A percentile compares a stretch with the other conserved stretches of the same genome.
phyloP scores from a whole-genome alignment of 768 basidiomycete genomes.

The Termitomyces sp. region DNA sequence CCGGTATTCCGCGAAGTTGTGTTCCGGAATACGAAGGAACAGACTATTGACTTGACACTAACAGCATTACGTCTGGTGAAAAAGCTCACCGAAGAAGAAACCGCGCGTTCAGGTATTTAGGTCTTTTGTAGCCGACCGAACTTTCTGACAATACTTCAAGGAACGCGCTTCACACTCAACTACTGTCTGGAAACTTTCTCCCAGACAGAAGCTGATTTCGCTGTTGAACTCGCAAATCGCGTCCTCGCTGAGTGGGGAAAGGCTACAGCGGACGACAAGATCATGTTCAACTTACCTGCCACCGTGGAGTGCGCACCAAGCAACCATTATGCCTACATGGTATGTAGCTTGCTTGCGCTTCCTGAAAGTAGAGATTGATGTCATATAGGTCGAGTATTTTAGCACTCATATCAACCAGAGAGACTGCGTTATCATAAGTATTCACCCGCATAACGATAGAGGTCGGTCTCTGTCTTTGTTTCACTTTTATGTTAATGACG shows the following conservation, averaged over 20 bases:
- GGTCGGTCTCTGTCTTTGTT: slow-evolving; percentile 28
- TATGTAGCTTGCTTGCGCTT: slow-evolving; percentile 17
- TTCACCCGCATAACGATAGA: slow-evolving; percentile 83
- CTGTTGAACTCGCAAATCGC: slow-evolving; percentile 68
- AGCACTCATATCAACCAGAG: slow-evolving; percentile 65
- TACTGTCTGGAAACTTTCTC: slow-evolving; percentile 86
- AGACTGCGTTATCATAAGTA: slow-evolving; percentile 62
- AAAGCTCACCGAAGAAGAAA: slow-evolving; percentile 61
- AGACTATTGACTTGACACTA: slow-evolving; percentile 68
- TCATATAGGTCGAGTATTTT: slow-evolving; percentile 68
- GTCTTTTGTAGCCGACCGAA: background rate
- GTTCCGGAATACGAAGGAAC: slow-evolving; percentile 68
- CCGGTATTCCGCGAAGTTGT: slow-evolving; percentile 74
- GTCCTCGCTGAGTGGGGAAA: slow-evolving; percentile 71
- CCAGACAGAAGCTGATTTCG: slow-evolving; percentile 79
- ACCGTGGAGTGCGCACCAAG: slow-evolving; percentile 82
- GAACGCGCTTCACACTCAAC: slow-evolving; percentile 69
- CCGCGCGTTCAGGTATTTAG: slow-evolving; percentile 47
- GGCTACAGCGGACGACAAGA: slow-evolving; percentile 53
- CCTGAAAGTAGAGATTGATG: background rate
- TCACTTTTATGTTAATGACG: background rate
- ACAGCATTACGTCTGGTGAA: slow-evolving; percentile 67
- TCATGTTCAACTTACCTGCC: slow-evolving; percentile 82
- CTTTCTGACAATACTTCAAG: slow-evolving; percentile 6
- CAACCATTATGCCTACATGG: slow-evolving; percentile 82